Base-by-base conservation (phyloP, 1,139 yeast genomes). In the Geotrichum reessii region DNA sequence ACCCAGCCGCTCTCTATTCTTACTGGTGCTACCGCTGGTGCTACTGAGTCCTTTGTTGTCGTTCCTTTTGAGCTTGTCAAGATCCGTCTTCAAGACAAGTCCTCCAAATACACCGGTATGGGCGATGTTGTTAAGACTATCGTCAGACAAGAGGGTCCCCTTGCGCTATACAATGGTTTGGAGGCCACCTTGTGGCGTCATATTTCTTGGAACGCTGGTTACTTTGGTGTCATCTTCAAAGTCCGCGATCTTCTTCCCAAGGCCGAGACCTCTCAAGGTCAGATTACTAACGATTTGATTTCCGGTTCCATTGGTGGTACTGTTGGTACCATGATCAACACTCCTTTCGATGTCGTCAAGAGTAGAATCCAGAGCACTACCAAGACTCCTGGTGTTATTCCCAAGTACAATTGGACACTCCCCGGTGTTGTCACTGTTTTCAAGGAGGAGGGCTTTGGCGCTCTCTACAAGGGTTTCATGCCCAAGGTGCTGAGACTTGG, bases 181-280 rank as follows among this genome's bases (percentile, higher is more conserved):
- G 99, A 93, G 77, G 92, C 97, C 25, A 93, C 99, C 21, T 76
- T 95, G 73, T 92, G 97, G 96, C 87, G 99, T 81, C 99, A 93
- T 73, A 82, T 89, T 63, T 78, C 84, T 64, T 93, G 99, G 99
- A 93, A 95, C 74, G 97, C 97, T 53, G 99, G 99, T 62, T 93
- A 95, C 78, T 93, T 93, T 72, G 99, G 99, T 63, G 84, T 87
- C 67, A 93, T 93, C 68, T 88, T 85, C 82, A 96, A 90, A 76
- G 86, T 90, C 61, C 83, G 96, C 74, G 71, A 78, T 8, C 66
- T 88, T 65, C 79, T 95, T 78, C 98, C 98, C 66, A 77, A 81
- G 73, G 91, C 97, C 53, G 81, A 83, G 64, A 80, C 79, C 63
- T 74, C 78, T 60, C 75, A 86, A 50, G 87, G 88, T 70, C 85